Conservation (phyloP, 2,329 filamentous ascomycete species). For the Aspergillus floridensis region DNA sequence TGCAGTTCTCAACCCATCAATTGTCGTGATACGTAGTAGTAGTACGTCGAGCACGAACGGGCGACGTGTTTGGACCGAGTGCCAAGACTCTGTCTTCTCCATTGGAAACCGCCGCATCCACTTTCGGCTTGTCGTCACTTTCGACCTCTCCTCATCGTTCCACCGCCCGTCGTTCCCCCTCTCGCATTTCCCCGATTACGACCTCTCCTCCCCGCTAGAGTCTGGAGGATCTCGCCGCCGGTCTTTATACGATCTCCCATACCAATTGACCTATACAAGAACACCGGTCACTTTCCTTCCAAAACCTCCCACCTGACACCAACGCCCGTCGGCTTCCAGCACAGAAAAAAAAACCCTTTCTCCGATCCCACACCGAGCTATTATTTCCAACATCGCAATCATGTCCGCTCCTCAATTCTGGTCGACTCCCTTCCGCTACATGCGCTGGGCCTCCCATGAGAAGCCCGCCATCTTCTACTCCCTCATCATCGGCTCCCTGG, state of each 20-base stretch:
- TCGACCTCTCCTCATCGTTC: conserved; percentile 24
- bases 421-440: conserved; percentile 76
- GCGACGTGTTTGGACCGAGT: conserved; percentile 44
- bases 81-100: conserved; percentile 39
- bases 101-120: conserved; percentile 17
- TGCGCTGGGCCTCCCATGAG: conserved; percentile 82
- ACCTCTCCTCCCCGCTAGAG: no score
- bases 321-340: neutral
- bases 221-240: neutral
- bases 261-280: conserved; percentile 7
- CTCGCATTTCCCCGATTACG: conserved; percentile 7
- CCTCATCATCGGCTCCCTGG: conserved; percentile 67
- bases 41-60: conserved; percentile 22
- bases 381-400: conserved; percentile 19
- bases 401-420: conserved; percentile 74
- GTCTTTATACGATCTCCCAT: neutral
- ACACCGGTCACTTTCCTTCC: neutral
- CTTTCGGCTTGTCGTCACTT: conserved; percentile 31
- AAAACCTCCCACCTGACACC: neutral
- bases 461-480: conserved; percentile 92
- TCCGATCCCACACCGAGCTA: conserved; percentile 7
- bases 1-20: conserved; percentile 7
- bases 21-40: neutral
- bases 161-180: conserved; percentile 6
- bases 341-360: conserved; percentile 26